Conservation (phyloP, 1,284 basidiomycete species). For the Trametes versicolor region DNA sequence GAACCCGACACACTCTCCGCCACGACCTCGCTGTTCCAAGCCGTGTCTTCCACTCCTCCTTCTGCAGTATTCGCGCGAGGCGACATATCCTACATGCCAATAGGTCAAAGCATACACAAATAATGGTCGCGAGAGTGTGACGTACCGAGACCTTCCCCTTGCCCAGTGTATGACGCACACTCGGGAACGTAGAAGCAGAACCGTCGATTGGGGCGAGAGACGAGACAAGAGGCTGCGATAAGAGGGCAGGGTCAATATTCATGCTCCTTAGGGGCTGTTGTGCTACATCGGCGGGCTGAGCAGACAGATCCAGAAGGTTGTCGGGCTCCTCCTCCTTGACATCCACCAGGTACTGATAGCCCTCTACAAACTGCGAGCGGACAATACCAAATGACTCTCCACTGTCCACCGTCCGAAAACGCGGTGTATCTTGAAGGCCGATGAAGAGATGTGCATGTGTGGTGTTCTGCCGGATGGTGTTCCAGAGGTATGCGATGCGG, state of each 20-base stretch:
- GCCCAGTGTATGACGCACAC: background rate
- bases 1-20: too few relatives aligned
- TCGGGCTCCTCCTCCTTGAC: slow-evolving; percentile 21
- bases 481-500: slow-evolving; percentile 10
- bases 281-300: slow-evolving; percentile 2
- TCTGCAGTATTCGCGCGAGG: too few relatives aligned
- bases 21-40: too few relatives aligned
- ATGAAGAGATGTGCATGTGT: background rate
- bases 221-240: background rate
- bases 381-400: slow-evolving; percentile 19
- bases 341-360: slow-evolving; percentile 4
- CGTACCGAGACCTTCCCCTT: too few relatives aligned
- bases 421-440: background rate
- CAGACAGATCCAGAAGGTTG: slow-evolving; percentile 14
- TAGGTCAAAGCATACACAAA: too few relatives aligned
- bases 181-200: slow-evolving; percentile 2
- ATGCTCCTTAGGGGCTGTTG: background rate
- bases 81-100: too few relatives aligned
- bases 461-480: background rate
- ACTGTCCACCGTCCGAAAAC: background rate
- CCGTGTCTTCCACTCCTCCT: too few relatives aligned
- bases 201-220: slow-evolving; percentile 1
- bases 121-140: background rate
- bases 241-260: background rate
- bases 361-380: background rate